A percentile compares a stretch with the other conserved stretches of the same genome.
These are phyloP conservation scores for Hamigera avellanea DNA, from an alignment of 495 filamentous ascomycete genomes.

Conservation along the genomic window DNA sequence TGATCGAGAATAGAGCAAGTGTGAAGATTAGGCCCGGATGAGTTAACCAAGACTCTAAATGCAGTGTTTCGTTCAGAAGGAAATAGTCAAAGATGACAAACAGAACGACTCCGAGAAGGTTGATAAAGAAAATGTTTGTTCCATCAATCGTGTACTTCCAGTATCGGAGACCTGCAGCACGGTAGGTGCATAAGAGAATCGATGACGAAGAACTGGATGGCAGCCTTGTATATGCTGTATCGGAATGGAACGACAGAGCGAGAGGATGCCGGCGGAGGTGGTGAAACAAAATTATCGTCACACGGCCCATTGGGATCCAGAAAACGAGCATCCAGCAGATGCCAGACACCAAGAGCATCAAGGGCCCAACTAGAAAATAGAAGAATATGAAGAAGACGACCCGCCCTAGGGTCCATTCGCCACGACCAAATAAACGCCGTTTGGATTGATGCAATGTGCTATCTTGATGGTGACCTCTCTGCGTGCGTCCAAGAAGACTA, in stretches of 20 bases:
- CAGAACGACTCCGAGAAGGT: conserved; percentile 77
- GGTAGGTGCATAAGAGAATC: conserved; percentile 92
- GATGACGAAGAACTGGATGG: conserved; percentile 63
- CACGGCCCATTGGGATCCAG: conserved; percentile 96
- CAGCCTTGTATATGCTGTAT: conserved; percentile 59
- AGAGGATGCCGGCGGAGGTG: conserved; percentile 90
- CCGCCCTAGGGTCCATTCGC: conserved; percentile 87
- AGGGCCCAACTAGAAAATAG: conserved; percentile 86
- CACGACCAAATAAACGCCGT: conserved; percentile 84
- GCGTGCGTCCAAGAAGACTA: conserved; percentile 67
- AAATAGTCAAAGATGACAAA: conserved; percentile 92
- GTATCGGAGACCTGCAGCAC: conserved; percentile 86
- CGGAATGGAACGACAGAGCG: conserved; percentile 85
- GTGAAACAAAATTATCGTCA: conserved; percentile 78
- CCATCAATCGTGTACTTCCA: conserved; percentile 99
- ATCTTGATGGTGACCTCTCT: conserved; percentile 36
- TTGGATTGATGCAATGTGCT: conserved; percentile 53
- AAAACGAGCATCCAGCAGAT: conserved; percentile 96
- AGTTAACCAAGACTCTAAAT: conserved; percentile 59
- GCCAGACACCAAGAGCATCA: conserved; percentile 71
- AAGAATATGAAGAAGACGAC: conserved; percentile 96
- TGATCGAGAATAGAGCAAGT: conserved; percentile 78
- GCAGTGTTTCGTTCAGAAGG: conserved; percentile 55
- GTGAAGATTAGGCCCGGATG: conserved; percentile 76
- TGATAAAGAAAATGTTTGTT: conserved; percentile 98